These are phyloP conservation scores for Phytophthora litchii DNA, from an alignment of 352 stramenopile species.

Conservation along the genomic window DNA sequence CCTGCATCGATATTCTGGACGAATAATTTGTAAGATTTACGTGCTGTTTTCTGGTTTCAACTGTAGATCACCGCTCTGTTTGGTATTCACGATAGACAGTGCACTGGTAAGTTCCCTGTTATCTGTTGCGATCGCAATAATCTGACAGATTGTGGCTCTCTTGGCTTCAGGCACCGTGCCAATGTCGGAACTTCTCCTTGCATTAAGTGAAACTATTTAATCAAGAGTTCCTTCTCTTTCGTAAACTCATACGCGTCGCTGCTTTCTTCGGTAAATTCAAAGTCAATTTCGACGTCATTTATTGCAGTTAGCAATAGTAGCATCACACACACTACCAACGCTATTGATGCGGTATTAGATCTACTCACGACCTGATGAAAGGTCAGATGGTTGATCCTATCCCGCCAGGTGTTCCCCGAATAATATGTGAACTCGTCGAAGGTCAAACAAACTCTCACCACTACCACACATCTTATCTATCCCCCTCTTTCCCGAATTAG, in stretches of 20 bases:
- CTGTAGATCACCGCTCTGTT: slow-evolving; percentile 54
- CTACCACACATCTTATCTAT: too few species aligned
- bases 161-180: slow-evolving; percentile 35
- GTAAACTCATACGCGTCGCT: neutral
- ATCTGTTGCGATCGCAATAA: neutral
- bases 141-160: slow-evolving; percentile 4
- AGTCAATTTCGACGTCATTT: too few species aligned
- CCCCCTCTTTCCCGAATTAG: too few species aligned
- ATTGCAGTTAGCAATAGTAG: too few species aligned
- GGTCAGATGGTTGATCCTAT: too few species aligned
- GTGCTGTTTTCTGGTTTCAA: neutral
- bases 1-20: neutral
- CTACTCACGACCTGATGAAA: too few species aligned
- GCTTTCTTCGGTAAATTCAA: too few species aligned
- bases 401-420: too few species aligned
- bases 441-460: too few species aligned
- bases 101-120: slow-evolving; percentile 36
- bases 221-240: neutral
- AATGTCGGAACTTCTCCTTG: slow-evolving; percentile 47
- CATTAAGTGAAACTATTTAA: slow-evolving; percentile 19
- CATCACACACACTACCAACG: too few species aligned
- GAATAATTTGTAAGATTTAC: neutral
- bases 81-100: slow-evolving; percentile 45
- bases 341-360: too few species aligned
- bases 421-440: too few species aligned